Percentiles rank a stretch among this genome's conserved stretches.
Evolutionary conservation across 768 basidiomycete genomes (phyloP).

Genomic region (Amanita fuliginea): DNA sequence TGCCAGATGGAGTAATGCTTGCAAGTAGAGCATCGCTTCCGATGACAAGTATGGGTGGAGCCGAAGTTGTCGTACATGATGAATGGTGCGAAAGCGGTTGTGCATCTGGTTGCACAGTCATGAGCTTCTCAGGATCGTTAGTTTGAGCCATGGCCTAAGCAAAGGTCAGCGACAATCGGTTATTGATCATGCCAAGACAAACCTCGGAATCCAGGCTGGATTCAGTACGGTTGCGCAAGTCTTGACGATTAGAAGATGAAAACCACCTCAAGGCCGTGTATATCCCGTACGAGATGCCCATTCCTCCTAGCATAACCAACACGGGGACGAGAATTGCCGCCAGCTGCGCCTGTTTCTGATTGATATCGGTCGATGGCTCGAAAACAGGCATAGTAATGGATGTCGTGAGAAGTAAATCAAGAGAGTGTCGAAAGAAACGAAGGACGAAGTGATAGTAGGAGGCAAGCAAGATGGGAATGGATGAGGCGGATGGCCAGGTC

Average conservation of each 20-base stretch:
- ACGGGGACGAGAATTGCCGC: background rate
- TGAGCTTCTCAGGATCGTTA: background rate
- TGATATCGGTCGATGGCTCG: background rate
- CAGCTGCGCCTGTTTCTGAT: background rate
- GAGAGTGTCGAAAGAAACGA: background rate
- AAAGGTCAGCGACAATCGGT: background rate
- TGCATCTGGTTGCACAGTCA: background rate
- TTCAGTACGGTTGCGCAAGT: too few species aligned
- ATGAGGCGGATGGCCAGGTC: background rate
- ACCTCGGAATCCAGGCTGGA: background rate
- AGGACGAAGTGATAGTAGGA: background rate
- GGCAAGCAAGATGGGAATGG: background rate
- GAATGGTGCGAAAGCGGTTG: background rate
- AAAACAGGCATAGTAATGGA: slow-evolving; percentile 1
- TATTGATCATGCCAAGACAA: background rate
- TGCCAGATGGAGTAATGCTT: background rate
- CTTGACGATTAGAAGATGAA: background rate
- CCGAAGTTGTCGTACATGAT: background rate
- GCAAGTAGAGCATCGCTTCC: background rate
- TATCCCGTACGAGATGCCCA: slow-evolving; percentile 4
- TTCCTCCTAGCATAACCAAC: slow-evolving; percentile 2
- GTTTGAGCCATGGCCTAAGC: background rate
- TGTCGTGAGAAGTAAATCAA: background rate
- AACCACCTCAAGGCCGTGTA: slow-evolving; percentile 3
- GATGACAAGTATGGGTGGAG: background rate